A percentile compares a stretch with the other conserved stretches of the same genome.
Conservation (phyloP, 768 basidiomycete genomes). For the Hemileccinum impolitum region DNA sequence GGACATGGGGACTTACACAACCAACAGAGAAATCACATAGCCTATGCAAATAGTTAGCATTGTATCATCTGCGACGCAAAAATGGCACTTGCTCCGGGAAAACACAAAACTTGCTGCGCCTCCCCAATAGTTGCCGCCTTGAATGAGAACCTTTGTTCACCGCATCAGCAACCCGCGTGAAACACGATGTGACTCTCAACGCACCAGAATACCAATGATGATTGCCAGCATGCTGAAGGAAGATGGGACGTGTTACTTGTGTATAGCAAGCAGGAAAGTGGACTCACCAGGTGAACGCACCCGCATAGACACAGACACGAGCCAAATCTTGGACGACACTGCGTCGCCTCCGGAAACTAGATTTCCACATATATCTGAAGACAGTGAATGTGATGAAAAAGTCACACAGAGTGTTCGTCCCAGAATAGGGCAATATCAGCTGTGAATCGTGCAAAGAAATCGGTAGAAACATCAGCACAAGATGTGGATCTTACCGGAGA, state of each 20-base stretch:
- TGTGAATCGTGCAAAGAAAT: neutral
- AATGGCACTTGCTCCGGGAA: no score
- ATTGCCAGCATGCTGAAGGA: neutral
- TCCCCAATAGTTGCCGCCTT: no score
- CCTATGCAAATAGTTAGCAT: no score
- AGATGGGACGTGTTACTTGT: neutral
- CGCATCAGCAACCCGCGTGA: neutral
- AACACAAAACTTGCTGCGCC: no score
- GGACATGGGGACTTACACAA: no score
- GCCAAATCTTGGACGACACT: constrained; percentile 9
- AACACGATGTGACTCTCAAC: neutral
- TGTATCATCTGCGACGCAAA: no score
- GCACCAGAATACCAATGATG: constrained; percentile 2
- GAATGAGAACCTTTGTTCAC: neutral
- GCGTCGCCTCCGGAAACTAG: neutral
- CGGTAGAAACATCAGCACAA: no score
- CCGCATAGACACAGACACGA: constrained; percentile 9
- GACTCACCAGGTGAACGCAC: constrained; percentile 15
- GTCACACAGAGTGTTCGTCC: neutral
- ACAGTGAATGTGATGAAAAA: constrained; percentile 1
- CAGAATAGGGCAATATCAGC: neutral
- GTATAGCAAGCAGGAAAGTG: no score
- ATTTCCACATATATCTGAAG: constrained; percentile 18
- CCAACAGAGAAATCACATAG: no score
- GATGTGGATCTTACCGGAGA: constrained; percentile 3